Percentiles rank a stretch among this genome's conserved stretches.
These are phyloP conservation scores for Hypomyces rosellus DNA, from an alignment of 2,329 filamentous ascomycete genomes.

Conservation along the genomic window DNA sequence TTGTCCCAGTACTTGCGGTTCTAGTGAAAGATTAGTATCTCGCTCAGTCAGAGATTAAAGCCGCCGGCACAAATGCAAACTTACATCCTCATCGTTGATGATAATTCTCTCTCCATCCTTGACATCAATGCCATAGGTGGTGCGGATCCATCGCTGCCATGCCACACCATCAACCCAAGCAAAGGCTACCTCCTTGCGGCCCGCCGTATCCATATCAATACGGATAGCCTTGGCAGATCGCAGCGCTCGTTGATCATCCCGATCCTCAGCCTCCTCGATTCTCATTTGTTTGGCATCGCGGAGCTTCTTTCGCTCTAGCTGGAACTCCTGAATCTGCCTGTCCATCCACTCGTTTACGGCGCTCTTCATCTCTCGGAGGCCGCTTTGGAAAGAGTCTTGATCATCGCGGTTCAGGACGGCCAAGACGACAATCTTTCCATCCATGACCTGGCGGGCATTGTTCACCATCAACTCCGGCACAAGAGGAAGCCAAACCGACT, in stretches of 20 bases:
- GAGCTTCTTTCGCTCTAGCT: constrained; percentile 86
- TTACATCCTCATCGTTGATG: constrained; percentile 95
- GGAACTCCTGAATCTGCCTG: constrained; percentile 85
- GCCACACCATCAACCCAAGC: constrained; percentile 97
- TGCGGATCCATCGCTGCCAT: constrained; percentile 94
- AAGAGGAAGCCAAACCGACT: constrained; percentile 89
- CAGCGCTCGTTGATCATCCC: constrained; percentile 80
- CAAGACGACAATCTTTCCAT: constrained; percentile 88
- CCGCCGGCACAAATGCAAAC: constrained; percentile 28
- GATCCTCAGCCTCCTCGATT: constrained; percentile 93
- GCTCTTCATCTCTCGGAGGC: constrained; percentile 87
- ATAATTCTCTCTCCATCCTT: constrained; percentile 85
- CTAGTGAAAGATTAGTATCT: constrained; percentile 35
- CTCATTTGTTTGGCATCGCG: constrained; percentile 91
- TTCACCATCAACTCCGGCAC: constrained; percentile 87
- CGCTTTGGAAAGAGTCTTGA: constrained; percentile 68
- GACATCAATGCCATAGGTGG: constrained; percentile 89
- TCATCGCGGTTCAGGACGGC: constrained; percentile 79
- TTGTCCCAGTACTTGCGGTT: constrained; percentile 93
- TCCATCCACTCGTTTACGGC: constrained; percentile 98
- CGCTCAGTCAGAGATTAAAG: not conserved
- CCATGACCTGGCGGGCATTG: constrained; percentile 93
- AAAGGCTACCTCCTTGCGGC: constrained; percentile 85
- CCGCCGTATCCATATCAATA: constrained; percentile 82
- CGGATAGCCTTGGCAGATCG: constrained; percentile 83